Conservation (phyloP, 148 eudicot species). For the Heliamphora exappendiculata region DNA sequence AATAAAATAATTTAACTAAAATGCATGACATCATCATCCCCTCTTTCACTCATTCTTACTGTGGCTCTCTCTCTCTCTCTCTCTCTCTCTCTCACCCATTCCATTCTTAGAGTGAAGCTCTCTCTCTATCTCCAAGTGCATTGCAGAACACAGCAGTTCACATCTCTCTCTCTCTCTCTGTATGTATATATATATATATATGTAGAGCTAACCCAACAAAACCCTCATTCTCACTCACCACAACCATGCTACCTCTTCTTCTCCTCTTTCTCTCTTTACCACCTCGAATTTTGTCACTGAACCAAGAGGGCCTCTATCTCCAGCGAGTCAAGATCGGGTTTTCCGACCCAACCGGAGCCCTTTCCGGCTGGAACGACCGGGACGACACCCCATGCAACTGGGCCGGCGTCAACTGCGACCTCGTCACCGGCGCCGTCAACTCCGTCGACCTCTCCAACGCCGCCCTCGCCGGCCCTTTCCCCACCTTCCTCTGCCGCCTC, state of each 20-base stretch:
- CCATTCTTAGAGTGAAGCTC: too few species aligned
- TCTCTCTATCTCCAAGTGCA: too few species aligned
- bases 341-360: conserved; percentile 16
- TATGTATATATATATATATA: background rate
- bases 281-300: conserved; percentile 13
- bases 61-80: background rate
- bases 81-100: background rate
- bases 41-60: background rate
- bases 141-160: too few species aligned
- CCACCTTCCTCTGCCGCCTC: conserved; percentile 32
- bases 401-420: conserved; percentile 35
- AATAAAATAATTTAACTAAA: too few species aligned
- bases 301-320: conserved; percentile 33
- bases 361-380: conserved; percentile 26
- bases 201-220: background rate
- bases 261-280: background rate
- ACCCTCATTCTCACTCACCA: background rate
- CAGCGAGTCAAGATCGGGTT: conserved; percentile 15
- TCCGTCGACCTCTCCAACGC: conserved; percentile 22
- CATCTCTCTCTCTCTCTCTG: background rate
- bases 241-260: background rate
- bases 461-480: conserved; percentile 33
- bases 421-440: conserved; percentile 9
- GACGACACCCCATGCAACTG: conserved; percentile 42
- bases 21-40: background rate